Conservation (phyloP, 2,329 filamentous ascomycete genomes). For the Colletotrichum coccodes region DNA sequence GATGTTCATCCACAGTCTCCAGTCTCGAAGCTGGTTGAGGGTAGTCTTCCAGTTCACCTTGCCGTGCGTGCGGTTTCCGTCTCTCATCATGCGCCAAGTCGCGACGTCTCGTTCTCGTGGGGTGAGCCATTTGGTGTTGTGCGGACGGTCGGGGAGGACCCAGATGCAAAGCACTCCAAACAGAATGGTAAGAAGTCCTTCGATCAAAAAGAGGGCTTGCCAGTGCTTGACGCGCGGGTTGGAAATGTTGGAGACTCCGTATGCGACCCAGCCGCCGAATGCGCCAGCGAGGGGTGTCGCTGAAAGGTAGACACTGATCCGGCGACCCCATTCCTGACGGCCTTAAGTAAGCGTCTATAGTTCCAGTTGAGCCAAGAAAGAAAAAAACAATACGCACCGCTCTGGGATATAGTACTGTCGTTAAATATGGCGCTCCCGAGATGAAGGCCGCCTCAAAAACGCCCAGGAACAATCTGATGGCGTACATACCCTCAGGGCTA, state of each 20-base stretch:
- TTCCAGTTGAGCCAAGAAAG: no score
- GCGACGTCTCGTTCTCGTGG: conserved; percentile 34
- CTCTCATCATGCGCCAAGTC: conserved; percentile 34
- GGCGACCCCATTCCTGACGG: conserved; percentile 50
- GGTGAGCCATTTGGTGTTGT: conserved; percentile 34
- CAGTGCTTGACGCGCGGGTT: conserved; percentile 40
- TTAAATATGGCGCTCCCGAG: conserved; percentile 59
- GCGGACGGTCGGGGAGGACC: conserved; percentile 35
- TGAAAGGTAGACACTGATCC: conserved; percentile 65
- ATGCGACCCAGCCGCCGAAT: conserved; percentile 50
- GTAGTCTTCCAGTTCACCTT: conserved; percentile 17
- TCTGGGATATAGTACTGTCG: conserved; percentile 64
- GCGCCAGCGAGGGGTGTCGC: conserved; percentile 62
- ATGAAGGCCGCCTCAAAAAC: conserved; percentile 59
- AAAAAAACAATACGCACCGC: conserved; percentile 38
- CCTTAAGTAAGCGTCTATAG: neutral
- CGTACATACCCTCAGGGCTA: conserved; percentile 11
- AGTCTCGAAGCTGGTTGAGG: conserved; percentile 44
- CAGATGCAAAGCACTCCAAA: conserved; percentile 38
- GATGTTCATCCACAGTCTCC: conserved; percentile 56
- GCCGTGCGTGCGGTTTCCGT: conserved; percentile 32
- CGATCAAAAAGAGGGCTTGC: conserved; percentile 46
- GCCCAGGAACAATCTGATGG: conserved; percentile 59
- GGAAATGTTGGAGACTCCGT: conserved; percentile 46
- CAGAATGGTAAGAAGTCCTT: conserved; percentile 45